Evolutionary conservation across 2,329 filamentous ascomycete species (phyloP).

Genomic region (Byssochlamys sp.): DNA sequence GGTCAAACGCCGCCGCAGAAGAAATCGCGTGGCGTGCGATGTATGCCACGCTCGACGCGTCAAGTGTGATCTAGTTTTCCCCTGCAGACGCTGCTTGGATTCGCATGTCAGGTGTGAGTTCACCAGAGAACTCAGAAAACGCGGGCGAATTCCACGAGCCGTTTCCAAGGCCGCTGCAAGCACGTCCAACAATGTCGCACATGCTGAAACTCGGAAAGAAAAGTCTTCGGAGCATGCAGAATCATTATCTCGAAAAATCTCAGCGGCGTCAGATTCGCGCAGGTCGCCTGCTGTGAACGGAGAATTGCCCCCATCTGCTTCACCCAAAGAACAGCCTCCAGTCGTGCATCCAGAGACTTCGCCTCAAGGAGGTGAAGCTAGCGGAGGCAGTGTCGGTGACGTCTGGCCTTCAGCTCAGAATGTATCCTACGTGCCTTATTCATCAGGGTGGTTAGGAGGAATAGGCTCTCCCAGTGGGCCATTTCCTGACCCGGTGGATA

Average conservation of each 20-base stretch:
- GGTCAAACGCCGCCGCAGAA: neutral
- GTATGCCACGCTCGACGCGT: slow-evolving; percentile 90
- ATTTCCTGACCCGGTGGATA: slow-evolving; percentile 6
- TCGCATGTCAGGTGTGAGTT: slow-evolving; percentile 64
- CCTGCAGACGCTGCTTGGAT: slow-evolving; percentile 85
- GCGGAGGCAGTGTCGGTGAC: slow-evolving; percentile 1
- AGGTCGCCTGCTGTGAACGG: slow-evolving; percentile 22
- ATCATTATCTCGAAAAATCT: slow-evolving; percentile 13
- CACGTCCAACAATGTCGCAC: neutral
- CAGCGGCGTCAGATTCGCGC: slow-evolving; percentile 15
- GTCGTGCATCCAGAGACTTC: slow-evolving; percentile 12
- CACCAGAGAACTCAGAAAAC: slow-evolving; percentile 82
- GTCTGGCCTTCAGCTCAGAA: slow-evolving; percentile 9
- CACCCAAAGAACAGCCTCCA: slow-evolving; percentile 21
- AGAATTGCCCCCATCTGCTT: slow-evolving; percentile 11
- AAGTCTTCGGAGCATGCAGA: slow-evolving; percentile 2
- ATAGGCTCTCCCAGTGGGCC: slow-evolving; percentile 5
- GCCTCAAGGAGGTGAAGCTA: slow-evolving; percentile 9
- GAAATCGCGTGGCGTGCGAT: slow-evolving; percentile 59
- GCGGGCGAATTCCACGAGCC: slow-evolving; percentile 71
- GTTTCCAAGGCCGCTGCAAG: slow-evolving; percentile 34
- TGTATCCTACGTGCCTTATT: slow-evolving; percentile 4
- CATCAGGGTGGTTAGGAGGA: slow-evolving; percentile 4
- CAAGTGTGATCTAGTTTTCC: slow-evolving; percentile 84
- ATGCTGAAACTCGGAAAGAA: slow-evolving; percentile 3